Base-by-base conservation (phyloP, 78 protist species). In the Speleostelium caveatum region DNA sequence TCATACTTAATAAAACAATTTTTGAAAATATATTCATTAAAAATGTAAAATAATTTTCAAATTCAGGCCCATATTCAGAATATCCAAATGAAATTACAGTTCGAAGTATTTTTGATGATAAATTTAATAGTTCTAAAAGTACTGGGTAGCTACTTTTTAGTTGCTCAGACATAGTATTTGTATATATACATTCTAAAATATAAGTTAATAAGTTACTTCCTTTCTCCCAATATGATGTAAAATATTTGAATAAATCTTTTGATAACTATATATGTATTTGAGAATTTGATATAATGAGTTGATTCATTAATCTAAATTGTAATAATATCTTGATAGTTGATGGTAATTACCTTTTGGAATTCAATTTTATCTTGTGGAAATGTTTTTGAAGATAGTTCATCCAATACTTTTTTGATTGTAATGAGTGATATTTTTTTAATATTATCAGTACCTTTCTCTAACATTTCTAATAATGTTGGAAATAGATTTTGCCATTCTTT, bases 311-410 rank as follows among this genome's bases (percentile, higher is more conserved):
- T 14, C 6, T 45, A 45, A 10, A 14, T 45, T 45, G 10, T 10
- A 45, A 45, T 14, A 10, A 14, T 14, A 14, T 45, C 10, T 14
- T 14, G 10, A 10, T 45, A 45, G 53, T 45, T 10, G 6, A 45
- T 14, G 10, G 53, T 45, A 6, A 45, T 14, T 45, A n/a, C 10
- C n/a, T 14, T 45, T 45, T 10, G 10, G 53, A 45, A 10, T 45
- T 6, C 10, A 6, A 6, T 45, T 45, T 45, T 6, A 45, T 45
- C 53, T 45, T 45, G n/a, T n/a, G n/a, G n/a, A 14, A 68, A 39
- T 67, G 73, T 71, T 28, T 62, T 69, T 60, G 91, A 83, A n/a
- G 91, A 68, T 19, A 83, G 38, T 33, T 83, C 79, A 58, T 69
- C 69, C 26, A 69, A 30, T 28, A 83, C 73, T 41, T 30, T 30